phyloP scores from a whole-genome alignment of 371 early-diverging fungal species.

The Blakeslea trispora region DNA sequence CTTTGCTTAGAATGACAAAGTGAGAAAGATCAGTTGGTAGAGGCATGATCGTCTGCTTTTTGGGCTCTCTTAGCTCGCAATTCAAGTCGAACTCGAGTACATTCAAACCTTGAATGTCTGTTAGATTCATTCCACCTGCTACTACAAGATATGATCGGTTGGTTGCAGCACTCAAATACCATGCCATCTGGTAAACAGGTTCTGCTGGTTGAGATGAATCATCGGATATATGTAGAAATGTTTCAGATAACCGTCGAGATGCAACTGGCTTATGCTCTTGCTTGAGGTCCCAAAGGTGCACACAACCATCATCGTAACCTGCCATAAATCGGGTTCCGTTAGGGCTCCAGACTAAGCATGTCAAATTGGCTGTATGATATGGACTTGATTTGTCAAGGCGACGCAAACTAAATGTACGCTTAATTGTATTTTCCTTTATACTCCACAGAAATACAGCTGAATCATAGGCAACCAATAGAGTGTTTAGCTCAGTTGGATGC shows the following conservation, averaged over 20 bases:
- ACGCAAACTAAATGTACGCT: conserved; percentile 28
- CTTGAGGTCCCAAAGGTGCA: conserved; percentile 53
- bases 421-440: conserved; percentile 44
- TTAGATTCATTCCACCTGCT: conserved; percentile 41
- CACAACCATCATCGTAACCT: conserved; percentile 60
- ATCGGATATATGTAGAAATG: no score
- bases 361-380: conserved; percentile 41
- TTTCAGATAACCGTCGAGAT: conserved; percentile 48
- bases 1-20: conserved; percentile 48
- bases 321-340: conserved; percentile 53
- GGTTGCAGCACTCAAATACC: conserved; percentile 42
- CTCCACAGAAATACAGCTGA: conserved; percentile 53
- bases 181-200: conserved; percentile 55
- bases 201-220: conserved; percentile 28
- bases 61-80: conserved; percentile 40
- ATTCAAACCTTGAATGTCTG: conserved; percentile 46
- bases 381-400: no score
- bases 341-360: conserved; percentile 54
- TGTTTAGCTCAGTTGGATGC: conserved; percentile 56
- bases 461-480: conserved; percentile 55
- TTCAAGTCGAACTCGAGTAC: conserved; percentile 50
- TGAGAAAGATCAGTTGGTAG: conserved; percentile 54
- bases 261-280: conserved; percentile 44
- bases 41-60: conserved; percentile 47
- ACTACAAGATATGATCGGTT: conserved; percentile 49